Evolutionary conservation across 2,329 filamentous ascomycete species (phyloP).

Genomic region (Rhinocladiella mackenziei): DNA sequence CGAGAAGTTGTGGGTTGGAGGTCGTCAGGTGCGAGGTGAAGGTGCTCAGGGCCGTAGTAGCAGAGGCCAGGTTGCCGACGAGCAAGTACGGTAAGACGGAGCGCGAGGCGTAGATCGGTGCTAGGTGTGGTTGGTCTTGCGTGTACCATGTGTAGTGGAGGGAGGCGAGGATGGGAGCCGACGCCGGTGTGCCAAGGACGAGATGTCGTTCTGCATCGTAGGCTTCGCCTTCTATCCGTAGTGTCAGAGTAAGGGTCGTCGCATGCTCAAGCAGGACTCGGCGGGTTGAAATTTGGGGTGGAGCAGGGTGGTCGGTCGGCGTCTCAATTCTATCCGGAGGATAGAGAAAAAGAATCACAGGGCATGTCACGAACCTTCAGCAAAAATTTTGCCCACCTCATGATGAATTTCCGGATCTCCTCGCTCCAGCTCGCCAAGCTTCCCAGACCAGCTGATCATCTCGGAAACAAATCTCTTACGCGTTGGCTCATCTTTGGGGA

Average conservation of each 20-base stretch:
- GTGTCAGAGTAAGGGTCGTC: too few relatives aligned
- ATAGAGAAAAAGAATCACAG: too few relatives aligned
- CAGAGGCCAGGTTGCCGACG: slow-evolving; percentile 82
- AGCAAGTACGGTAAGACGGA: slow-evolving; percentile 88
- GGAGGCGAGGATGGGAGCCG: slow-evolving; percentile 70
- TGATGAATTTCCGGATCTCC: slow-evolving; percentile 95
- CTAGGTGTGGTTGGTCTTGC: slow-evolving; percentile 80
- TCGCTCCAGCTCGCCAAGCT: slow-evolving; percentile 71
- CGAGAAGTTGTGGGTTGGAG: slow-evolving; percentile 54
- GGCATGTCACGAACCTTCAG: too few relatives aligned
- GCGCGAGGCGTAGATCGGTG: slow-evolving; percentile 78
- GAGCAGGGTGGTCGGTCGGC: too few relatives aligned
- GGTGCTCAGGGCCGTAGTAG: slow-evolving; percentile 73
- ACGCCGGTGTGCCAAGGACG: slow-evolving; percentile 71
- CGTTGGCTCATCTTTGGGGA: slow-evolving; percentile 78
- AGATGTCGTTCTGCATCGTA: slow-evolving; percentile 94
- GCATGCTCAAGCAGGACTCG: too few relatives aligned
- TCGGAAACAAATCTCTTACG: slow-evolving; percentile 89
- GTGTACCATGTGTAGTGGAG: slow-evolving; percentile 95
- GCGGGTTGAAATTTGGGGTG: too few relatives aligned
- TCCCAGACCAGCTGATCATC: slow-evolving; percentile 81
- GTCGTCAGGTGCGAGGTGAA: slow-evolving; percentile 64
- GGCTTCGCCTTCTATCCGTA: slow-evolving; percentile 68
- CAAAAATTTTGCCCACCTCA: slow-evolving; percentile 79
- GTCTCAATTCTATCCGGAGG: too few relatives aligned